Percentiles rank a stretch among this genome's conserved stretches.
Conservation (phyloP, 441 rosid species). For the Gossypium davidsonii region DNA sequence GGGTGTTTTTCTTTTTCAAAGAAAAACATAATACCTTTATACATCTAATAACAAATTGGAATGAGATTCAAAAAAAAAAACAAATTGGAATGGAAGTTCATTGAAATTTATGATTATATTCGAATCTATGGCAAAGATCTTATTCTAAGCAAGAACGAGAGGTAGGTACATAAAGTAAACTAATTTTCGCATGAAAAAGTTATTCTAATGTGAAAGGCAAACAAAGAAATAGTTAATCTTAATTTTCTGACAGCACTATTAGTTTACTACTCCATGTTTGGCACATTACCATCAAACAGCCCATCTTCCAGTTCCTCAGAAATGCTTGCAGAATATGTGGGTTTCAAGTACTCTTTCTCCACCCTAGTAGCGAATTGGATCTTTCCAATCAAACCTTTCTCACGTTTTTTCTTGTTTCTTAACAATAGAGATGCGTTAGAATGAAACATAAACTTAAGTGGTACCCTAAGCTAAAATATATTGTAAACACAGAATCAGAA, state of each 20-base stretch:
- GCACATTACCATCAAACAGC: conserved; percentile 72
- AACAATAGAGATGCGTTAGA: conserved; percentile 16
- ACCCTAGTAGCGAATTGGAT: conserved; percentile 62
- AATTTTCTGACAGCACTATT: background rate
- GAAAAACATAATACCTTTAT: background rate
- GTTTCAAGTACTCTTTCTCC: conserved; percentile 89
- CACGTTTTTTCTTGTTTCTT: conserved; percentile 60
- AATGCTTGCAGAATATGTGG: conserved; percentile 74
- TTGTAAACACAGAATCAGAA: background rate
- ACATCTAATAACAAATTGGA: background rate
- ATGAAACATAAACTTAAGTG: background rate
- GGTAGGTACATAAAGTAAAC: too few species aligned
- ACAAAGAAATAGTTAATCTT: background rate
- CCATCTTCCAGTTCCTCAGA: conserved; percentile 90
- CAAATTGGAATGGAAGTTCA: background rate
- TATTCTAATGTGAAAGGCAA: too few species aligned
- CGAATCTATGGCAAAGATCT: background rate
- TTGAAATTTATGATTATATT: background rate
- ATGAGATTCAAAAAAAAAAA: too few species aligned
- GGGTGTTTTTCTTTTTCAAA: background rate
- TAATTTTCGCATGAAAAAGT: too few species aligned
- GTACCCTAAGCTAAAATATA: background rate
- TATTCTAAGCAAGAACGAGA: too few species aligned
- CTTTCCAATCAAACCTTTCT: conserved; percentile 48
- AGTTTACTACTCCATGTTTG: background rate